Conservation (phyloP, 306 rosid species). For the Inga leiocalycina region DNA sequence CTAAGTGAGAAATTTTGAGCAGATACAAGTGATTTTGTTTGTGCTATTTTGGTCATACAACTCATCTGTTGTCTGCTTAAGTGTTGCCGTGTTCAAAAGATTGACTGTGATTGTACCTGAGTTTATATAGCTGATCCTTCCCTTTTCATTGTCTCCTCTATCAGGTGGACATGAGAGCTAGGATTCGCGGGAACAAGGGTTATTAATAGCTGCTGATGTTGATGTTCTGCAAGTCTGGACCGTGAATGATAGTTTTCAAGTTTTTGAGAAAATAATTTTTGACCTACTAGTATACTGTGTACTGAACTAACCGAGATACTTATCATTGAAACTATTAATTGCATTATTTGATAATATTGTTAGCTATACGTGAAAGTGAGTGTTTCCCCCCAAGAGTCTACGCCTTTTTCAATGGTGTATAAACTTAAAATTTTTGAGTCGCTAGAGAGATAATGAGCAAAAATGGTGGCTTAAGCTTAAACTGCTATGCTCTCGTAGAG, state of each 20-base stretch:
- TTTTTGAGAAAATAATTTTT: background rate
- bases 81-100: constrained; percentile 6
- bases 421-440: background rate
- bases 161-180: constrained; percentile 52
- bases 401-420: background rate
- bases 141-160: background rate
- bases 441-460: background rate
- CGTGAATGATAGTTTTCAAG: background rate
- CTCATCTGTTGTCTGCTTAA: background rate
- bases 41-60: background rate
- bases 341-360: background rate
- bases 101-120: constrained; percentile 16
- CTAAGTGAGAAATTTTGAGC: background rate
- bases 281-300: background rate
- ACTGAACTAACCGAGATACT: background rate
- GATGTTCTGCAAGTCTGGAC: background rate
- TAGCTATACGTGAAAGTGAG: background rate
- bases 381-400: background rate
- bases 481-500: background rate
- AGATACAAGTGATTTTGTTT: background rate
- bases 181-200: constrained; percentile 69
- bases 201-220: constrained; percentile 30
- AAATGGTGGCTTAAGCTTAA: background rate
- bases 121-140: background rate
- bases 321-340: background rate